Evolutionary conservation across 2,329 filamentous ascomycete genomes (phyloP), one percentile per base, ranked within the genome.

Genomic region (Fusarium anguioides): DNA sequence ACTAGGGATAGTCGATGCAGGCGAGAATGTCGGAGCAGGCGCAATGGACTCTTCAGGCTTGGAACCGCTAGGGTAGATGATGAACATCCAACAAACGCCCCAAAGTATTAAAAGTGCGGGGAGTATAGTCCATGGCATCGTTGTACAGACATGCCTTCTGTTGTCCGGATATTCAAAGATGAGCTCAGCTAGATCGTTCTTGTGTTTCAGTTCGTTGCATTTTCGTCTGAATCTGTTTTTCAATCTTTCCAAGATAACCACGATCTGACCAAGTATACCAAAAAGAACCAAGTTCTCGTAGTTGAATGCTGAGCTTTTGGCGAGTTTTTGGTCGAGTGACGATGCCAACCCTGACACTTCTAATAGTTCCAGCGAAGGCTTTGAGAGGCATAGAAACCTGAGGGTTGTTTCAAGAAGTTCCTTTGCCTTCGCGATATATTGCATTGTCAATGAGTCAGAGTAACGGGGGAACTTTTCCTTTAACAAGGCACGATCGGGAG

Each of bases 11-110:
- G 9, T 15, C 21, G 49, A n/a, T 3, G 9, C 4, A 5, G 21
- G 15, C 4, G 49, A 52, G 6, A 26, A 12, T 3, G 17, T 17
- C 6, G 49, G 21, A 9, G 8, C 14, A 4, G 11, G 5, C 4
- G 12, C 3, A 6, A 11, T 21, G 10, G 9, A 17, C 6, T 17
- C 26, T 17, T 36, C n/a, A 4, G 18, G 23, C n/a, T 17, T 11
- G 1, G 23, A 29, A 7, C 20, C 5, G n/a, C n/a, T n/a, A n/a
- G n/a, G n/a, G n/a, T n/a, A n/a, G 8, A 47, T 11, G 14, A 36
- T 27, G 29, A 52, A 52, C 49, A 52, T 47, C 29, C 49, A 52
- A 7, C 27, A 47, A 0, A 52, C 49, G 1, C 49, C 40, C 29
- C 49, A 47, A 7, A 52, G 11, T 8, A 47, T 21, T 3, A 47